Percentiles rank a stretch among this genome's conserved stretches.
Conservation (phyloP, 129 eudicot genomes). For the Saussurea involucrata region DNA sequence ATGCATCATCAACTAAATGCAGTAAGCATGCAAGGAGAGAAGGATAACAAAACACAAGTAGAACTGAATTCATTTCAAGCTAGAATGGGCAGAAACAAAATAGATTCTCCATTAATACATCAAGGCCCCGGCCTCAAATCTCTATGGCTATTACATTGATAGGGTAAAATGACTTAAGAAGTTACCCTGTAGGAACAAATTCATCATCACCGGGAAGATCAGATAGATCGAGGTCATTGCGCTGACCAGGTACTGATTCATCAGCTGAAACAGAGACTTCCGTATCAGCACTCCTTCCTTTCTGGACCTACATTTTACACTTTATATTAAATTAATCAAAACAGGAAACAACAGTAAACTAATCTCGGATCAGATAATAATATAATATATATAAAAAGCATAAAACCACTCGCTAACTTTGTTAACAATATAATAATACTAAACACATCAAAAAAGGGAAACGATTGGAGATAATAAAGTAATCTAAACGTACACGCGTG, state of each 20-base stretch:
- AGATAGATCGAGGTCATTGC: constrained; percentile 34
- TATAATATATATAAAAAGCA: constrained; percentile 9
- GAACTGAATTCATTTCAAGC: constrained; percentile 1
- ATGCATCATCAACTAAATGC: constrained; percentile 11
- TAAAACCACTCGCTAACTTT: constrained; percentile 3
- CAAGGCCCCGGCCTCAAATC: constrained; percentile 1
- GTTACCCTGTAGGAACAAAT: constrained; percentile 44
- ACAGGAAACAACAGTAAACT: not conserved
- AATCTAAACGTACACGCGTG: constrained; percentile 36
- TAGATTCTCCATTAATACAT: constrained; percentile 18
- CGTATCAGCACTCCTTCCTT: constrained; percentile 41
- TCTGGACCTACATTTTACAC: constrained; percentile 44
- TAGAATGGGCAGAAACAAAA: constrained; percentile 7
- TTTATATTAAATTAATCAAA: not conserved
- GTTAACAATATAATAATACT: constrained; percentile 1
- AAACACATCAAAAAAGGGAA: not conserved
- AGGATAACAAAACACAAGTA: not conserved
- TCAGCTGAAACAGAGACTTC: constrained; percentile 45
- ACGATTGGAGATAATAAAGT: not conserved
- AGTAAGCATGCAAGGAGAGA: constrained; percentile 4
- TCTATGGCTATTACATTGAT: constrained; percentile 14
- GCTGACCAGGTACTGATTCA: constrained; percentile 24
- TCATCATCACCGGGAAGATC: constrained; percentile 42
- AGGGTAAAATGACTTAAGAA: constrained; percentile 3
- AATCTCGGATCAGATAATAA: constrained; percentile 4